Percentiles rank a stretch among this genome's conserved stretches.
Conservation (phyloP, 176 grass and related monocot species). For the Canna indica region DNA sequence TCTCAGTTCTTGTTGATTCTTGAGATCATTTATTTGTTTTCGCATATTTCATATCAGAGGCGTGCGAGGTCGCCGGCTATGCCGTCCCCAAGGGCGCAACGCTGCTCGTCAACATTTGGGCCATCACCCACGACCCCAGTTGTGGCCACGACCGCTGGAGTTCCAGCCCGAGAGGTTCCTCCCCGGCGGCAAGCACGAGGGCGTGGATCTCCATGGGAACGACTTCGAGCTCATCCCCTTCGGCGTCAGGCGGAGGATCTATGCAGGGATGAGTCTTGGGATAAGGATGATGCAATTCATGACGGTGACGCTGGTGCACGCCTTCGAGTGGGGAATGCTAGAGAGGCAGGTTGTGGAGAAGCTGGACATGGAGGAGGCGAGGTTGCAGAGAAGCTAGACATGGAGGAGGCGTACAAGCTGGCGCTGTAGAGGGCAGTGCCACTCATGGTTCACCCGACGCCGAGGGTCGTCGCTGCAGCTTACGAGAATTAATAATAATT, state of each 20-base stretch:
- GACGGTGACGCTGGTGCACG: conserved; percentile 38
- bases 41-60: too few species aligned
- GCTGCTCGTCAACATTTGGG: conserved; percentile 57
- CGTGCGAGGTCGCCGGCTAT: conserved; percentile 48
- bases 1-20: too few species aligned
- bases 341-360: conserved; percentile 16
- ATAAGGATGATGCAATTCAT: conserved; percentile 45
- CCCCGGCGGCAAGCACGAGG: conserved; percentile 17
- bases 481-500: conserved; percentile 21
- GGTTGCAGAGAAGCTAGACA: conserved; percentile 37
- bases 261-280: conserved; percentile 45
- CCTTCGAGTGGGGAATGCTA: conserved; percentile 43
- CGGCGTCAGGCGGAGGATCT: conserved; percentile 45
- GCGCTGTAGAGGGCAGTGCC: conserved; percentile 38
- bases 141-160: conserved; percentile 33
- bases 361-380: conserved; percentile 63
- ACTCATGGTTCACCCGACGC: conserved; percentile 25
- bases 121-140: conserved; percentile 40
- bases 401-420: conserved; percentile 54
- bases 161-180: conserved; percentile 39
- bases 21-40: too few species aligned
- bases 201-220: conserved; percentile 31
- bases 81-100: conserved; percentile 27
- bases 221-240: conserved; percentile 57
- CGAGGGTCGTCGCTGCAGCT: conserved; percentile 33